Conservation (phyloP, 2,329 filamentous ascomycete species). For the Cordyceps fumosorosea region DNA sequence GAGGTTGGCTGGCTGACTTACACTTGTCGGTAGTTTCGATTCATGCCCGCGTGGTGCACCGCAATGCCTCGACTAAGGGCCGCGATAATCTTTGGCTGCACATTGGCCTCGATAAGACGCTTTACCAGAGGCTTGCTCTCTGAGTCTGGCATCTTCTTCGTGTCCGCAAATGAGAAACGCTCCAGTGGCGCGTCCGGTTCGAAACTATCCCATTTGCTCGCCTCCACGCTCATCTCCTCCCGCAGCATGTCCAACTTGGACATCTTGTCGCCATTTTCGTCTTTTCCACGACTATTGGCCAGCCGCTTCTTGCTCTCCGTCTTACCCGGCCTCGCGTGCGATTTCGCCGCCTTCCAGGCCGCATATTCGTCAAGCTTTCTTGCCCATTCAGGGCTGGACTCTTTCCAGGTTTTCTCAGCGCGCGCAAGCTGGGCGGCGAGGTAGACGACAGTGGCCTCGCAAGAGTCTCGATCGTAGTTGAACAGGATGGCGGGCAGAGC, state of each 20-base stretch:
- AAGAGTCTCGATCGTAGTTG: constrained; percentile 63
- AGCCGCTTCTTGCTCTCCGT: constrained; percentile 27
- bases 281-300: constrained; percentile 34
- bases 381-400: constrained; percentile 52
- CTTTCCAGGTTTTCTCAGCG: constrained; percentile 42
- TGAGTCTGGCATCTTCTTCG: constrained; percentile 47
- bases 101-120: constrained; percentile 43
- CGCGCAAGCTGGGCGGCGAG: constrained; percentile 44
- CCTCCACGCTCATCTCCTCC: constrained; percentile 47
- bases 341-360: constrained; percentile 49
- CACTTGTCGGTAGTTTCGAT: constrained; percentile 65
- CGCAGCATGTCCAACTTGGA: constrained; percentile 51
- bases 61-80: constrained; percentile 63
- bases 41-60: constrained; percentile 76
- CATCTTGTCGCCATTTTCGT: constrained; percentile 26
- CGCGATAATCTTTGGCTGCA: constrained; percentile 48
- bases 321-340: constrained; percentile 28
- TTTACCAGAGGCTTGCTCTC: constrained; percentile 52
- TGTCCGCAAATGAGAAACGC: constrained; percentile 61
- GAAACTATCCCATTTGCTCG: constrained; percentile 56
- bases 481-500: constrained; percentile 70
- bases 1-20: too few relatives aligned
- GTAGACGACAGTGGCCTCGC: constrained; percentile 50
- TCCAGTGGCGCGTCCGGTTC: constrained; percentile 57
- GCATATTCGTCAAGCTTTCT: constrained; percentile 48